Percentiles rank a stretch among this genome's conserved stretches.
Conservation (phyloP, 139 green algal species). For the Spirogloea muscicola region DNA sequence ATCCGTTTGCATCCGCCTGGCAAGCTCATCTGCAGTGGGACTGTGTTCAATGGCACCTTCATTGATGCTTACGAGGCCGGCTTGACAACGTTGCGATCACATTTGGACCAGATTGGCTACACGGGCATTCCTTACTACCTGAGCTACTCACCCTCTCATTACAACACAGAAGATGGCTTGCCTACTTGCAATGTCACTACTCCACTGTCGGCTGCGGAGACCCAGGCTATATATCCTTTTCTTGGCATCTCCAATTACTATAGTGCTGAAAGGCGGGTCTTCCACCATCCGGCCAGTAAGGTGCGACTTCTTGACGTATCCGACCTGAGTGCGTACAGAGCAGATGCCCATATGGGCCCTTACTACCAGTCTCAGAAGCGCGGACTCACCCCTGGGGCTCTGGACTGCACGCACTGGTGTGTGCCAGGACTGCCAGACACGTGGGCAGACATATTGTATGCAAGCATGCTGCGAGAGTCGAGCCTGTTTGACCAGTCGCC, state of each 20-base stretch:
- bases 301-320: conserved; percentile 7
- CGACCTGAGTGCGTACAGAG: not conserved
- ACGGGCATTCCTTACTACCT: conserved; percentile 16
- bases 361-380: not conserved
- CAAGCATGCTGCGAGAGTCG: not conserved
- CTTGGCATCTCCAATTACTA: no score
- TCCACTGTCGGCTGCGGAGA: not conserved
- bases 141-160: conserved; percentile 7
- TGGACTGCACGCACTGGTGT: conserved; percentile 31
- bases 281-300: not conserved
- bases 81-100: not conserved
- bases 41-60: not conserved
- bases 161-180: not conserved
- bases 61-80: not conserved
- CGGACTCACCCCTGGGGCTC: not conserved
- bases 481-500: no score
- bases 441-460: conserved; percentile 13
- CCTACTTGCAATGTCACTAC: no score
- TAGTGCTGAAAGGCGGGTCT: not conserved
- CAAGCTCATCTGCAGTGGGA: not conserved
- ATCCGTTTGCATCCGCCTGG: no score
- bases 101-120: not conserved
- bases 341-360: conserved; percentile 5
- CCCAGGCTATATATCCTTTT: no score
- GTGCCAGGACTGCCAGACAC: conserved; percentile 12